These are phyloP conservation scores for Plasmopara halstedii DNA, from an alignment of 352 stramenopile species.

Conservation along the genomic window DNA sequence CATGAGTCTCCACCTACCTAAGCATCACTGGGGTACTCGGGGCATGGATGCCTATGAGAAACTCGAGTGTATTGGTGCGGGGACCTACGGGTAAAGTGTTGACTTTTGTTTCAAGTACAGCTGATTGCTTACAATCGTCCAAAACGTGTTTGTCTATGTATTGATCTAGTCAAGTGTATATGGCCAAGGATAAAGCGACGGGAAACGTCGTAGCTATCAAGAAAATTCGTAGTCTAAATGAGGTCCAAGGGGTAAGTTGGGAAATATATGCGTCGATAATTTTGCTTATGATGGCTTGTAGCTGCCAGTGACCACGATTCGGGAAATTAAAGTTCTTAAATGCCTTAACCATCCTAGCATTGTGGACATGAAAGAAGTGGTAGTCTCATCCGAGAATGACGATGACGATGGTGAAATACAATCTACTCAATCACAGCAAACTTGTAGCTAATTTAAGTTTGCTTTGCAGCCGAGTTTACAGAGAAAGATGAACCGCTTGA, in stretches of 20 bases:
- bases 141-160: background rate
- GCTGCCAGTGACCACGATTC: slow-evolving; percentile 93
- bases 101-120: background rate
- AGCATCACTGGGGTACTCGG: slow-evolving; percentile 78
- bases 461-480: slow-evolving; percentile 50
- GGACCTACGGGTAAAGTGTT: slow-evolving; percentile 72
- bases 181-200: slow-evolving; percentile 81
- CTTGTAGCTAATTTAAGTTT: slow-evolving; percentile 1
- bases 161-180: slow-evolving; percentile 71
- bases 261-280: too few species aligned
- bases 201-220: slow-evolving; percentile 86
- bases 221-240: slow-evolving; percentile 87
- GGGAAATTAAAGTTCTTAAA: slow-evolving; percentile 99
- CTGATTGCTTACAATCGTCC: background rate
- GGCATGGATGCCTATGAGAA: slow-evolving; percentile 84
- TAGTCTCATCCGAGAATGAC: slow-evolving; percentile 85
- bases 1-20: slow-evolving; percentile 83
- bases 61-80: slow-evolving; percentile 84
- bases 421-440: background rate
- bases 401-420: slow-evolving; percentile 60
- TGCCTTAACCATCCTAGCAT: slow-evolving; percentile 93
- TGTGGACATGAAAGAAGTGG: slow-evolving; percentile 94
- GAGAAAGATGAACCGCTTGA: slow-evolving; percentile 80
- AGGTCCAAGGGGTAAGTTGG: slow-evolving; percentile 77
- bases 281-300: slow-evolving; percentile 18